Conservation (phyloP, 2,329 filamentous ascomycete species). For the Cladosporium oxysporum region DNA sequence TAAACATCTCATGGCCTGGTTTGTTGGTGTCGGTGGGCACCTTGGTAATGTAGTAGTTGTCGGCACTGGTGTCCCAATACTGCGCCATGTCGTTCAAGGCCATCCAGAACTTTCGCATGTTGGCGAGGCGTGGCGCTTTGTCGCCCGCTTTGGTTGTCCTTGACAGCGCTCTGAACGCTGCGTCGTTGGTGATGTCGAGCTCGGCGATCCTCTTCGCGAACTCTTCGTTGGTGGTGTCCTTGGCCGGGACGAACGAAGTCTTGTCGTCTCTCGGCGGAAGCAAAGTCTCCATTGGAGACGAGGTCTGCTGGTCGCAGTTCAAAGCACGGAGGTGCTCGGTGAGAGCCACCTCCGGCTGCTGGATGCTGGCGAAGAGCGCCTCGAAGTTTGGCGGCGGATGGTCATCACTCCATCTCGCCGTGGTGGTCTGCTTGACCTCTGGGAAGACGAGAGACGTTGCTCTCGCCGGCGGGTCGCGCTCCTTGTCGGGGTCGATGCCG, state of each 20-base stretch:
- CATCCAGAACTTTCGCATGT: constrained; percentile 62
- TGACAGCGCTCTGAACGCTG: constrained; percentile 58
- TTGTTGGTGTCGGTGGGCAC: constrained; percentile 14
- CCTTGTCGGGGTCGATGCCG: constrained; percentile 30
- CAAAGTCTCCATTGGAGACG: constrained; percentile 24
- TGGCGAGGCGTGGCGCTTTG: constrained; percentile 53
- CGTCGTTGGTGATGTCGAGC: constrained; percentile 56
- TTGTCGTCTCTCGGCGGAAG: constrained; percentile 31
- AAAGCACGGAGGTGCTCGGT: constrained; percentile 43
- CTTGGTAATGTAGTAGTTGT: constrained; percentile 52
- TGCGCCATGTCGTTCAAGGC: constrained; percentile 60
- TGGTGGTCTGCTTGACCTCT: constrained; percentile 5
- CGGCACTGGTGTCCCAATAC: constrained; percentile 63
- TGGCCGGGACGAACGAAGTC: constrained; percentile 42
- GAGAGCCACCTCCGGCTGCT: constrained; percentile 45
- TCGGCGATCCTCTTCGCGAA: constrained; percentile 54
- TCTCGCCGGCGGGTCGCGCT: constrained; percentile 33
- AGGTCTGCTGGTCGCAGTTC: constrained; percentile 47
- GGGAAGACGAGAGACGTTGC: constrained; percentile 34
- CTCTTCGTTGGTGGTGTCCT: constrained; percentile 44
- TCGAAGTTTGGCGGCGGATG: constrained; percentile 42
- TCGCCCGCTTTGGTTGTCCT: constrained; percentile 50
- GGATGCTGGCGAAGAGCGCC: constrained; percentile 45
- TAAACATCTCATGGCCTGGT: background rate
- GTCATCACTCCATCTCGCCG: constrained; percentile 24